Evolutionary conservation across 495 filamentous ascomycete genomes (phyloP), one percentile per base, ranked within the genome.

Genomic region (Cladorrhinum samala): DNA sequence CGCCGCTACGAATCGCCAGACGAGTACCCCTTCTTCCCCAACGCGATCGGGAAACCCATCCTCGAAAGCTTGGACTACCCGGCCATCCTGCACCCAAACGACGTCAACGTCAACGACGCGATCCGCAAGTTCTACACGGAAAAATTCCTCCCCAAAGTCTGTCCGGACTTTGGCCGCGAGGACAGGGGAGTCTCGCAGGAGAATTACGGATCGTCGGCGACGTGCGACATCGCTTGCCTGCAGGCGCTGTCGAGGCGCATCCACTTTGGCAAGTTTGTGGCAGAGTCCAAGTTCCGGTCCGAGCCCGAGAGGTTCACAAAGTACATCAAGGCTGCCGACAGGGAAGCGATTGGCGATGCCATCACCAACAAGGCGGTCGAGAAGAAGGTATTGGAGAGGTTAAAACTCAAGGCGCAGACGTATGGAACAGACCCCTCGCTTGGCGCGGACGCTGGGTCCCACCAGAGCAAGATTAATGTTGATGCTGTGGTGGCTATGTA

Each of bases 201-300:
- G 72, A 96, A 97, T 68, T 99, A 96, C 68, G 94, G 94, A 2
- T 95, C 89, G 0, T 77, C 91, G 4, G 93, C 91, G 0, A 95
- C 89, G 1, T 88, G 85, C 67, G 94, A 99, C 70, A 93, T 99
- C 25, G 76, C 79, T 25, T 92, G 87, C 63, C 73, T 99, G 47
- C 94, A 99, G 74, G 88, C 94, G 14, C 75, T 99, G 9, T 95
- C 90, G 40, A 78, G 91, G 16, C 78, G 94, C 44, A 89, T 99
- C 56, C 94, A 99, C 69, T 99, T 96, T 70, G 94, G 94, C 52
- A 99, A 96, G 75, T 96, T 96, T 63, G 94, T 99, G 3, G 94
- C 94, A 9, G 94, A 99, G 76, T 85, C 88, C n/a, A 99, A 99
- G 76, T 99, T 96, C 68, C 81, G 78, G 60, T 82, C 86, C 52